Evolutionary conservation across 2,329 filamentous ascomycete species (phyloP).

Genomic region (Neofusicoccum cordaticola): DNA sequence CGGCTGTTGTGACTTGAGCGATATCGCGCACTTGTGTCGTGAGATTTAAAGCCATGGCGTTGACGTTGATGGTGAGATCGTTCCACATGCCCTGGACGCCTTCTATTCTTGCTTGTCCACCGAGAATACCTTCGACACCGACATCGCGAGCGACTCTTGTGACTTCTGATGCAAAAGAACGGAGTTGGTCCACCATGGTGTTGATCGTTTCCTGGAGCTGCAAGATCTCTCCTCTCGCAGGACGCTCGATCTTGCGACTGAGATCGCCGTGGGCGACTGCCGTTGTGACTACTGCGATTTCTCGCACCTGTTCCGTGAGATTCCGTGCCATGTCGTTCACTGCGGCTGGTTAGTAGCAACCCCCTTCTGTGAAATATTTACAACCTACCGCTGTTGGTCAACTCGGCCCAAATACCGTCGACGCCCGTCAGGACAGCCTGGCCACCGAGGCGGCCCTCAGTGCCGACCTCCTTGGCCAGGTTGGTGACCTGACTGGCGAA

Average conservation of each 20-base stretch:
- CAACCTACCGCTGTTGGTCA: conserved; percentile 61
- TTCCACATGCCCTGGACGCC: conserved; percentile 67
- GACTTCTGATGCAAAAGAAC: conserved; percentile 63
- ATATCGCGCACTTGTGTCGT: conserved; percentile 55
- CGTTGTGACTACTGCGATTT: conserved; percentile 95
- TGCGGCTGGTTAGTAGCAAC: conserved; percentile 31
- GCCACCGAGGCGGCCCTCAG: conserved; percentile 88
- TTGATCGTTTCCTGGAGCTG: conserved; percentile 88
- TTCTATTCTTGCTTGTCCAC: conserved; percentile 62
- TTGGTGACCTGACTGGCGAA: conserved; percentile 96
- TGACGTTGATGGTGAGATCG: conserved; percentile 58
- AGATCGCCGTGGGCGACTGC: conserved; percentile 92
- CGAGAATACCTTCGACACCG: conserved; percentile 62
- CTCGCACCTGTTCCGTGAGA: conserved; percentile 92
- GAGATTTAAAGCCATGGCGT: conserved; percentile 54
- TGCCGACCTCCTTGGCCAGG: conserved; percentile 92
- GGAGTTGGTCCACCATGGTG: conserved; percentile 65
- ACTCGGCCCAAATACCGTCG: conserved; percentile 94
- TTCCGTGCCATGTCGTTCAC: conserved; percentile 99
- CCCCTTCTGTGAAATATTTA: conserved; percentile 22
- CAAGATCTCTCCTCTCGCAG: conserved; percentile 89
- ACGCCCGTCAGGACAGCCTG: conserved; percentile 93
- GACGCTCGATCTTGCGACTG: conserved; percentile 92
- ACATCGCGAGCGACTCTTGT: conserved; percentile 64
- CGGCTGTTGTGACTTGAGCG: conserved; percentile 52